Evolutionary conservation across 345 rosid species (phyloP), one percentile per base, ranked within the genome.

Genomic region (Gynandropsis gynandra): DNA sequence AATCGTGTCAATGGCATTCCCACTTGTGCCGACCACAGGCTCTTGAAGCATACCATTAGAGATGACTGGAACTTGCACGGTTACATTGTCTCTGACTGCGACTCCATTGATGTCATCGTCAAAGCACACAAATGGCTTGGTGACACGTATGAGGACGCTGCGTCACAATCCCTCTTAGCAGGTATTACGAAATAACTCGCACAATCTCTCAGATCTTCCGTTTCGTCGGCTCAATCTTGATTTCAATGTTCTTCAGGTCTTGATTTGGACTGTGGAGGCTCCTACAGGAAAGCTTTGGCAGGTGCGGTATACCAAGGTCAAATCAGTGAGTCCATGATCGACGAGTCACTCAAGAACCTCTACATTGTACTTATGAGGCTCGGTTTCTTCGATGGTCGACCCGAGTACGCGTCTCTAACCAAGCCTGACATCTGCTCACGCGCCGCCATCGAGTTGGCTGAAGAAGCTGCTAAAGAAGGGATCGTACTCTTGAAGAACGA

Each of bases 81-180:
- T 52, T 83, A 77, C 40, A 81, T 81, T 3, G 86, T 80, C 32
- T 67, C 87, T 0, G 96, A 83, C 52, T 83, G 89, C 18, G 93
- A 87, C 71, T 82, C 96, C 4, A 52, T 83, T 9, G 27, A 75
- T 40, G 85, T 80, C 0, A 62, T 76, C 62, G 81, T 76, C 11
- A 54, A 80, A 38, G 0, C 36, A 16, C 76, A 80, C 20, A 66
- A 64, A 56, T 76, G 64, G 63, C 76, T 73, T 18, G 12, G 45
- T 17, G 77, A 75, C 50, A 66, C 82, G 13, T 37, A 40, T 1
- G 94, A 79, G 56, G 87, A 80, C 1, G 89, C 87, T 0, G 87
- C 71, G 27, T 71, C 89, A 13, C 49, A 58, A 19, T 21, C 75
- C 7, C 54, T 82, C 10, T 79, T 66, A 74, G 95, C 87, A 62